Percentiles rank a stretch among this genome's conserved stretches.
phyloP scores from a whole-genome alignment of 805 yeast genomes.

The Wickerhamiella australiensis region DNA sequence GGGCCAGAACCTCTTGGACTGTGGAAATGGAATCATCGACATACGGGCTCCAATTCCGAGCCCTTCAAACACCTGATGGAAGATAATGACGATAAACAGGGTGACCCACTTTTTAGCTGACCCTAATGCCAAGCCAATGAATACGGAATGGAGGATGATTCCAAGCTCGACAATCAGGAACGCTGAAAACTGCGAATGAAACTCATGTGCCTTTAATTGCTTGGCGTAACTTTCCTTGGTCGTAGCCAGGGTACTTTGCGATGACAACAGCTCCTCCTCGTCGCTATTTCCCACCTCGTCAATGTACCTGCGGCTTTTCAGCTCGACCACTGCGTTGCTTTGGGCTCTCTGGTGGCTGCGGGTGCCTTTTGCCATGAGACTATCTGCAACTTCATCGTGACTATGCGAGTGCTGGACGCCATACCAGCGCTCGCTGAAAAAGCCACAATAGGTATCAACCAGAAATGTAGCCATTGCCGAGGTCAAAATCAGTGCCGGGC shows the following conservation, averaged over 20 bases:
- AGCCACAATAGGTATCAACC: slow-evolving; percentile 38
- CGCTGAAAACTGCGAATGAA: slow-evolving; percentile 32
- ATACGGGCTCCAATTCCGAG: slow-evolving; percentile 64
- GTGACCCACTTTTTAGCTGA: slow-evolving; percentile 52
- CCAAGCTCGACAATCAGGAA: slow-evolving; percentile 58
- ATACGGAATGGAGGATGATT: slow-evolving; percentile 59
- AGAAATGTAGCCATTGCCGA: slow-evolving; percentile 37
- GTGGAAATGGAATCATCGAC: slow-evolving; percentile 47
- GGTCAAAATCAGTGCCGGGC: slow-evolving; percentile 41
- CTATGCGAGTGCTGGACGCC: slow-evolving; percentile 25
- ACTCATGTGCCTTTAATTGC: slow-evolving; percentile 13
- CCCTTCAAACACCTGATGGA: slow-evolving; percentile 74
- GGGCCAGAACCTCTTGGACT: slow-evolving; percentile 36
- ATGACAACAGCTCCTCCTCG: neutral
- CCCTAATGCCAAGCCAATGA: slow-evolving; percentile 58
- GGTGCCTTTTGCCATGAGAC: neutral
- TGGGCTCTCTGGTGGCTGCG: neutral
- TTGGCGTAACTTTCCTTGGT: neutral
- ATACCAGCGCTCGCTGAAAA: slow-evolving; percentile 28
- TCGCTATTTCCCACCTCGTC: neutral
- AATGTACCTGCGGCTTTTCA: neutral
- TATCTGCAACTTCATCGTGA: slow-evolving; percentile 20
- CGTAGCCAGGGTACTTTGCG: neutral
- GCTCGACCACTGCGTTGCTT: neutral
- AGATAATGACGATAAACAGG: slow-evolving; percentile 51